Base-by-base conservation (phyloP, 768 basidiomycete genomes). In the Dentipellis sp. region DNA sequence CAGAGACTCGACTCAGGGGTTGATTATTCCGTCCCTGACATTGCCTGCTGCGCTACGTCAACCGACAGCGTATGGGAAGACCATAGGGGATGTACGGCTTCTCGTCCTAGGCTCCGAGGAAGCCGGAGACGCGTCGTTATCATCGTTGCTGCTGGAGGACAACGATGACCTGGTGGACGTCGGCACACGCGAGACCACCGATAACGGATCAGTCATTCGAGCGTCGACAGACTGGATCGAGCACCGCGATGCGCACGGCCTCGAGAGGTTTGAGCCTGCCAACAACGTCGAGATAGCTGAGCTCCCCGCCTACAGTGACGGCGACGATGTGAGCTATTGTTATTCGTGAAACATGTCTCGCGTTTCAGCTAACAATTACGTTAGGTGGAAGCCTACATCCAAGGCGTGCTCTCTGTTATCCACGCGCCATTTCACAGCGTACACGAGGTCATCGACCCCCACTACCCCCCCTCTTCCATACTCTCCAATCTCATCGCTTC, bases 151-250 rank as follows among this genome's bases (percentile, higher is more conserved):
- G 34, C 64, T 85, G 46, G 78, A 80, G 35, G 82, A 81, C 58
- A 87, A 85, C 61, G 82, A 85, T 52, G 82, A 87, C 58, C 71
- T 88, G 0, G 80, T 88, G 7, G 83, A 87, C 42, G 71, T 76
- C 10, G 81, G 79, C 9, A 67, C 67, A 5, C 85, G 82, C 81
- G 83, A 84, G 63, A 73, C 75, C 19, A 68, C 69, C 17, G 68
- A 67, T 12, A 63, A 73, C 36, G 77, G 76, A 16, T 73, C 70
- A 52, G 48, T 54, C 16, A 39, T 83, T 19, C 74, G 69, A 16
- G 84, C 83, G 6, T 86, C 84, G 1, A 88, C 86, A 7, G 80
- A 84, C 63, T 88, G 87, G 86, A 67, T 82, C 14, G 84, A 86
- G 62, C 82, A 83, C 62, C 74, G 72, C 21, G 83, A 85, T 64